Conservation (phyloP, 2,329 filamentous ascomycete genomes). For the Aspergillaceae sp. region DNA sequence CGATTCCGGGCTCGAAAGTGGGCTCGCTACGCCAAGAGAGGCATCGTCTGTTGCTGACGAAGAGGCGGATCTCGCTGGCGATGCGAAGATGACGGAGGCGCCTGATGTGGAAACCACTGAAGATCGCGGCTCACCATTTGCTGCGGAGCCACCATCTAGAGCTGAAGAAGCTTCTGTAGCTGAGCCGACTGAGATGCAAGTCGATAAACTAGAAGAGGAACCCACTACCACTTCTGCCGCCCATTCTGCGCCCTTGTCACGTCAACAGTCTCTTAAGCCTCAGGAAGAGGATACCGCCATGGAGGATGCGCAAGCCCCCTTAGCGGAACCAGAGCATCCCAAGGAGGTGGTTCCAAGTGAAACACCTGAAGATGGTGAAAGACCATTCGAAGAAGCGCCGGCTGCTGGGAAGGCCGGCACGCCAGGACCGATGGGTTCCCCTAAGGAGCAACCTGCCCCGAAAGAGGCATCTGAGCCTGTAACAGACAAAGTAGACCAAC, state of each 20-base stretch:
- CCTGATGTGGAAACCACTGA: constrained; percentile 27
- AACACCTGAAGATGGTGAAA: constrained; percentile 17
- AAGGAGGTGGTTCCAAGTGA: constrained; percentile 9
- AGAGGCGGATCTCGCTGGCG: constrained; percentile 30
- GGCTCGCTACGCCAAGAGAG: constrained; percentile 38
- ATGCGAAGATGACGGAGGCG: constrained; percentile 35
- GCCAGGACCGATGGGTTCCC: constrained; percentile 10
- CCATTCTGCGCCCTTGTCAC: constrained; percentile 18
- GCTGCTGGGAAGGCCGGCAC: constrained; percentile 12
- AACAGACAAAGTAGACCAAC: neutral
- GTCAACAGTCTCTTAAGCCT: constrained; percentile 18
- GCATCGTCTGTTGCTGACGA: constrained; percentile 38
- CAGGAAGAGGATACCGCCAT: constrained; percentile 32
- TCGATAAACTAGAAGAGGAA: constrained; percentile 23
- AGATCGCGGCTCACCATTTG: constrained; percentile 21
- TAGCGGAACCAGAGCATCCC: constrained; percentile 11
- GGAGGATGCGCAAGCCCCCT: constrained; percentile 27
- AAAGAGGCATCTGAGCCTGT: constrained; percentile 12
- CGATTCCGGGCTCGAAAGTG: constrained; percentile 47
- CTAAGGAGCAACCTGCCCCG: constrained; percentile 11
- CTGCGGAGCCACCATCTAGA: constrained; percentile 22
- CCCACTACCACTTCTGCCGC: constrained; percentile 8
- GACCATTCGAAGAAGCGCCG: constrained; percentile 12
- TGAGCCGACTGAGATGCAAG: constrained; percentile 24
- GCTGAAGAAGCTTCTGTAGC: constrained; percentile 24